Percentiles rank a stretch among this genome's conserved stretches.
These are phyloP conservation scores for Cladophialophora yegresii DNA, from an alignment of 2,329 filamentous ascomycete species.

Conservation along the genomic window DNA sequence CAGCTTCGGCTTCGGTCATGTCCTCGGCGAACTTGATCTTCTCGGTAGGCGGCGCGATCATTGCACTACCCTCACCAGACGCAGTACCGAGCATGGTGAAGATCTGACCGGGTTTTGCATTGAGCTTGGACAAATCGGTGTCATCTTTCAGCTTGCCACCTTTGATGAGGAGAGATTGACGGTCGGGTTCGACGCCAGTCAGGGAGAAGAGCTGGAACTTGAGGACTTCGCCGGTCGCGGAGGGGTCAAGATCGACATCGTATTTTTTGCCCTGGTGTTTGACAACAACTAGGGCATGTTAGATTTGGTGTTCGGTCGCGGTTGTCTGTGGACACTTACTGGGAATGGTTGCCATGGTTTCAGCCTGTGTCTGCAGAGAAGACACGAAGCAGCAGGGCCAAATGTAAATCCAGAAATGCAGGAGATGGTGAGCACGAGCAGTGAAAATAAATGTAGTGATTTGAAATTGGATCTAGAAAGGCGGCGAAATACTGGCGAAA, in stretches of 20 bases:
- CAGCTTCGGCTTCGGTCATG: constrained; percentile 92
- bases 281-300: constrained; percentile 67
- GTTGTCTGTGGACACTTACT: constrained; percentile 45
- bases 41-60: constrained; percentile 63
- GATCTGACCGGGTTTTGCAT: constrained; percentile 78
- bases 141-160: constrained; percentile 95
- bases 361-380: background rate
- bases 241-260: constrained; percentile 85
- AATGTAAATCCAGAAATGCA: background rate
- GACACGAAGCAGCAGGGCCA: background rate
- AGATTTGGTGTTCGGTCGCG: background rate
- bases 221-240: constrained; percentile 84
- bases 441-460: constrained; percentile 17
- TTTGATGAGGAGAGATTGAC: constrained; percentile 94
- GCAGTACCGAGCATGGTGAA: constrained; percentile 98
- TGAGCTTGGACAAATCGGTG: constrained; percentile 77
- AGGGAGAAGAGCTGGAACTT: constrained; percentile 95
- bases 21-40: constrained; percentile 89
- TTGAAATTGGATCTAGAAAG: constrained; percentile 19
- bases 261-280: constrained; percentile 96
- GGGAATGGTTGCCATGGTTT: constrained; percentile 58
- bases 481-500: constrained; percentile 13
- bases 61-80: constrained; percentile 59
- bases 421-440: background rate
- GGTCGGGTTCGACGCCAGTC: constrained; percentile 91